Base-by-base conservation (phyloP, 495 filamentous ascomycete species). In the Tuber calosporum region DNA sequence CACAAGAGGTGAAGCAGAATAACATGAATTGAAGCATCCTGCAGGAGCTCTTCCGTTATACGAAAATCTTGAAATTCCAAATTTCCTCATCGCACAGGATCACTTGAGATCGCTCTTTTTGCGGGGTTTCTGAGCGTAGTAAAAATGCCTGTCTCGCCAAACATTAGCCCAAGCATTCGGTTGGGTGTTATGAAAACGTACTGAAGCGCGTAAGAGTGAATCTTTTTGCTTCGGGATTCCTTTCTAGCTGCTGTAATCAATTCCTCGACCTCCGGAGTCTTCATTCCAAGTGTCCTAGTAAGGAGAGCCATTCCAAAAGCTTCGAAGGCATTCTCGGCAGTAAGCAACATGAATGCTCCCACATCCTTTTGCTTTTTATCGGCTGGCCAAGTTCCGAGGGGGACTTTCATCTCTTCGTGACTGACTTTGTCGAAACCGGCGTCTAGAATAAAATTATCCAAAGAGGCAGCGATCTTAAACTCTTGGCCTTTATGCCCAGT, bases 321-420 rank as follows among this genome's bases (percentile, higher is more conserved):
- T 38, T 80, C 74, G 43, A 76, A 80, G n/a, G 69, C 76, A 13
- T 41, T 76, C 43, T 76, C 73, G 5, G 53, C 62, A n/a, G 67
- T 69, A 15, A 78, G 68, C 41, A 67, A 7, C 26, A 58, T 40
- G 58, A 73, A 76, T 19, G 74, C 76, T 2, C 76, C 76, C 6
- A 78, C 73, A 68, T 76, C 73, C 41, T 77, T 78, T 42, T 58
- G 68, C 48, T 78, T 78, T 22, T 41, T 40, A 36, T 78, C 76
- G 30, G 69, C 73, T 20, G 76, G 76, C 76, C 76, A 78, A 30
- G 74, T 76, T 4, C 76, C 76, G 2, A 78, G 58, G 1, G 78
- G 73, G 4, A 68, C 5, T 39, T 78, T 79, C 41, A 42, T 26
- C 42, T 62, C 58, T 20, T 75, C 67, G 9, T 75, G 42, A 9